phyloP scores from a whole-genome alignment of 768 basidiomycete species.

The Lactifluus pinguis region DNA sequence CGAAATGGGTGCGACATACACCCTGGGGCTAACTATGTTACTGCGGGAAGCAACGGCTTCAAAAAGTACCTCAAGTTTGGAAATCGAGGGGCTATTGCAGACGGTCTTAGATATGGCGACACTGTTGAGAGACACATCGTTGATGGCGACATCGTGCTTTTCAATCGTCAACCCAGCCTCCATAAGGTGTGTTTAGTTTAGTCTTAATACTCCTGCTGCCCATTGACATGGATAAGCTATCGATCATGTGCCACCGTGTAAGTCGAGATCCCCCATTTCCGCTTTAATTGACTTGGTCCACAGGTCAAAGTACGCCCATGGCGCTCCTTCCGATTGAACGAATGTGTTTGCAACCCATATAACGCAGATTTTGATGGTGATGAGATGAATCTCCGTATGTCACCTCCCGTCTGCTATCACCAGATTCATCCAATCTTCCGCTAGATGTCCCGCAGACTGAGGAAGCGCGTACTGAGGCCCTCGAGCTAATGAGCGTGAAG shows the following conservation, averaged over 20 bases:
- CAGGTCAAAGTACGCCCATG: constrained; percentile 90
- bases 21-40: constrained; percentile 94
- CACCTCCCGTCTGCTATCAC: background rate
- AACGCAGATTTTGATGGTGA: constrained; percentile 99
- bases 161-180: constrained; percentile 97
- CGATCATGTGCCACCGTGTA: constrained; percentile 97
- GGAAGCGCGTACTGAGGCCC: constrained; percentile 93
- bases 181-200: constrained; percentile 57
- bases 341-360: constrained; percentile 98
- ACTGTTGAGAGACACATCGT: constrained; percentile 90
- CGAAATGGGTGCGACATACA: constrained; percentile 85
- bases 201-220: constrained; percentile 2
- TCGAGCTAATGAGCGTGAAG: constrained; percentile 95
- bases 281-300: constrained; percentile 2
- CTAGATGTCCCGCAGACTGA: constrained; percentile 98
- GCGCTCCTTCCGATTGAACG: constrained; percentile 94
- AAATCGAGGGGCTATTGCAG: constrained; percentile 71
- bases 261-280: constrained; percentile 19
- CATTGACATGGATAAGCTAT: constrained; percentile 47
- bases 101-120: constrained; percentile 78
- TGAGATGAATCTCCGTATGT: constrained; percentile 97
- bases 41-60: constrained; percentile 62
- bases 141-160: constrained; percentile 93
- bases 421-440: background rate
- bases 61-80: constrained; percentile 91